A percentile compares a stretch with the other conserved stretches of the same genome.
Conservation (phyloP, 257 asterid genomes). For the Gentiana macrophylla region DNA sequence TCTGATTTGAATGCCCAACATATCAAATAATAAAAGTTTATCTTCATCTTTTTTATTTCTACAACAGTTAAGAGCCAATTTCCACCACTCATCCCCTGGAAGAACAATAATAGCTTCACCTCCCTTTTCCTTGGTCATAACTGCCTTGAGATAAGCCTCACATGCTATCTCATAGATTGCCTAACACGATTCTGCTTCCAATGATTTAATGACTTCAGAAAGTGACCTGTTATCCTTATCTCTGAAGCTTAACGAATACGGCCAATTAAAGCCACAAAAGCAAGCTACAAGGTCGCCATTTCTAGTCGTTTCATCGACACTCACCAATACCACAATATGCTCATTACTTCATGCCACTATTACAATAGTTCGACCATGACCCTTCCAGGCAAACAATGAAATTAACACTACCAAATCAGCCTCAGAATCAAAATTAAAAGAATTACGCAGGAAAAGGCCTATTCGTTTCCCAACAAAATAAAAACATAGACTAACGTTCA, state of each 20-base stretch:
- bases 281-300: constrained; percentile 62
- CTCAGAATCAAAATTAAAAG: too few species aligned
- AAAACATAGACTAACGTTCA: too few species aligned
- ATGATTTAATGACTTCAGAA: constrained; percentile 50
- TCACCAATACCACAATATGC: constrained; percentile 71
- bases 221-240: constrained; percentile 45
- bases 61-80: too few species aligned
- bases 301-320: constrained; percentile 44
- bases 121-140: constrained; percentile 44
- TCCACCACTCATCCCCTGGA: too few species aligned
- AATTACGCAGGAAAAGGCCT: too few species aligned
- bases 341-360: constrained; percentile 87
- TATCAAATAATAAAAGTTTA: too few species aligned
- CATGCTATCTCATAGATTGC: constrained; percentile 66
- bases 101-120: constrained; percentile 6
- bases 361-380: constrained; percentile 80
- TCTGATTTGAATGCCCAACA: too few species aligned
- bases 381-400: constrained; percentile 63
- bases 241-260: constrained; percentile 83
- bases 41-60: too few species aligned
- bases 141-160: constrained; percentile 74
- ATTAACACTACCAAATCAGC: background rate
- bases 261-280: constrained; percentile 77
- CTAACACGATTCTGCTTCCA: constrained; percentile 45
- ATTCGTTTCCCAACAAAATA: too few species aligned